Evolutionary conservation across 352 stramenopile genomes (phyloP).

Genomic region (Achlya hypogyna): DNA sequence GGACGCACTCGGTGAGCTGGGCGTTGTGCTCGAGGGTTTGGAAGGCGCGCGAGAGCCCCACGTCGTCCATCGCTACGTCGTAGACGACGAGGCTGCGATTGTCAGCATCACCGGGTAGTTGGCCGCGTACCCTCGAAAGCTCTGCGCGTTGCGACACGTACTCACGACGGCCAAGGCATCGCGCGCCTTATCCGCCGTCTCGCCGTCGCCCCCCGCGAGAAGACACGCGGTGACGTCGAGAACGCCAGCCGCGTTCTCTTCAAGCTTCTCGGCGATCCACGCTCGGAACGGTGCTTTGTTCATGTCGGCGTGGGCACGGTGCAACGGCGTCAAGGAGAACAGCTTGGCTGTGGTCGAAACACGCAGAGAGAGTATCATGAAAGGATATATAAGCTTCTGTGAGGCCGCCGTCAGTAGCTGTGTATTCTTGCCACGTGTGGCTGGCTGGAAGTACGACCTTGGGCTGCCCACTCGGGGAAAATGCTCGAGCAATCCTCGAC

Average conservation of each 20-base stretch:
- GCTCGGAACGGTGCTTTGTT: background rate
- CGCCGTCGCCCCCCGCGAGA: background rate
- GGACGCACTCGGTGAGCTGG: conserved; percentile 14
- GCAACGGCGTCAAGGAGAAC: background rate
- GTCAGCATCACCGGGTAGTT: background rate
- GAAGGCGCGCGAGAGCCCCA: conserved; percentile 41
- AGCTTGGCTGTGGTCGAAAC: background rate
- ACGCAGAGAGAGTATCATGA: background rate
- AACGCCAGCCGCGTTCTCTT: background rate
- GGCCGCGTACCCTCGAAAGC: background rate
- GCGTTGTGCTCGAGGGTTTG: conserved; percentile 25
- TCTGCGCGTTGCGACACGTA: background rate
- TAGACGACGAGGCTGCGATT: conserved; percentile 33
- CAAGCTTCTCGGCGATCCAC: background rate
- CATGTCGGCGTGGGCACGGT: background rate
- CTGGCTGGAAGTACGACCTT: background rate
- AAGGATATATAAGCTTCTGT: conserved; percentile 11
- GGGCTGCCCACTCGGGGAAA: background rate
- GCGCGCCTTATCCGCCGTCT: background rate
- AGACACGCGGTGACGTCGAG: background rate
- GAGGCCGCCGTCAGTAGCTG: background rate
- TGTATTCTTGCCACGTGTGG: background rate
- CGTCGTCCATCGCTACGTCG: conserved; percentile 35
- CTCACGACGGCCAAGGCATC: background rate
- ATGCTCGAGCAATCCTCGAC: background rate